Percentiles rank a stretch among this genome's conserved stretches.
phyloP scores from a whole-genome alignment of 495 filamentous ascomycete genomes.

The Cercophora newfieldiana region DNA sequence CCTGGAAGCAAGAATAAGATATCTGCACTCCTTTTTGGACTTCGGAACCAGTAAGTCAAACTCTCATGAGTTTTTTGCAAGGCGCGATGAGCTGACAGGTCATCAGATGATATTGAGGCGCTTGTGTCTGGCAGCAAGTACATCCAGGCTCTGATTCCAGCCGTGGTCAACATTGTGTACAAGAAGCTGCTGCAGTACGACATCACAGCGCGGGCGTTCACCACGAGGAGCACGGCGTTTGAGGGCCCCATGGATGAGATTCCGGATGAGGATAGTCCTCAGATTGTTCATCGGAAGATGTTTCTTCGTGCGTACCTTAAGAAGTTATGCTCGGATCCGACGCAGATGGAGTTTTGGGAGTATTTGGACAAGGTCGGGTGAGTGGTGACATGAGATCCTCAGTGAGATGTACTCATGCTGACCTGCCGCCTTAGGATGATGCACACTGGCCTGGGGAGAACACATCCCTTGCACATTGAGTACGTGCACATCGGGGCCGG shows the following conservation, averaged over 20 bases:
- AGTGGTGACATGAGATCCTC: conserved; percentile 10
- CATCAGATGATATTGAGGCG: conserved; percentile 65
- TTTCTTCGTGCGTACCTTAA: conserved; percentile 71
- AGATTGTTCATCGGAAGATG: conserved; percentile 74
- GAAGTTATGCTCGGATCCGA: conserved; percentile 69
- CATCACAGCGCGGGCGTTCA: conserved; percentile 72
- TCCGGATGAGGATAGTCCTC: conserved; percentile 63
- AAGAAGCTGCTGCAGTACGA: conserved; percentile 72
- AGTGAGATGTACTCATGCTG: not conserved
- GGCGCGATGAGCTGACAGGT: not conserved
- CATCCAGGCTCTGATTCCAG: conserved; percentile 72
- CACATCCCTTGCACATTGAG: conserved; percentile 69
- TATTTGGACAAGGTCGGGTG: conserved; percentile 76
- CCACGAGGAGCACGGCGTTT: conserved; percentile 63
- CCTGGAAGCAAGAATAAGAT: conserved; percentile 65
- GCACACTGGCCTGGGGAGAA: conserved; percentile 65
- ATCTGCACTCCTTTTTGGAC: conserved; percentile 71
- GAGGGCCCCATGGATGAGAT: conserved; percentile 62
- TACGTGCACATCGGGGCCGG: conserved; percentile 72
- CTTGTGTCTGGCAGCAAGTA: conserved; percentile 65
- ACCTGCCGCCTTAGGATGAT: conserved; percentile 54
- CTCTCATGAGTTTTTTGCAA: not conserved
- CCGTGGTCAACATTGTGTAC: conserved; percentile 74
- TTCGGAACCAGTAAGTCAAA: conserved; percentile 61
- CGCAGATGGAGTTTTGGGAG: conserved; percentile 73